Base-by-base conservation (phyloP, 2,329 filamentous ascomycete species). In the Claviceps cyperi region DNA sequence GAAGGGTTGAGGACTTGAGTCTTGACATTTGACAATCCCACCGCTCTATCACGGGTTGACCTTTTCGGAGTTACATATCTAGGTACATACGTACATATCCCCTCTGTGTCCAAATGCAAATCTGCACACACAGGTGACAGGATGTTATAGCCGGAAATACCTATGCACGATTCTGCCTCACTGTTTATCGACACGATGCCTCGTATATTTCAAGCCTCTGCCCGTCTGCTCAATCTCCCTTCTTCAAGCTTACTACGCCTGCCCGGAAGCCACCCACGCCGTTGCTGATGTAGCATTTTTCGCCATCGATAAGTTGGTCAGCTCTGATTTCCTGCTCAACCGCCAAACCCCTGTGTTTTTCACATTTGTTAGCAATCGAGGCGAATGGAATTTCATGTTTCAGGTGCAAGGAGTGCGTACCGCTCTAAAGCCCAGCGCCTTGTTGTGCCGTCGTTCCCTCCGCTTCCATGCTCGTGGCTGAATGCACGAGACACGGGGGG, bases 271-370 rank as follows among this genome's bases (percentile, higher is more conserved):
- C 91, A 55, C 84, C 77, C 1, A 91, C 84, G 0, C 86, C 89
- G 64, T 91, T 96, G 64, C 89, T 95, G 49, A 96, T 68, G 85
- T 88, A 94, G 54, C 90, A 84, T 49, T 82, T 74, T 64, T 96
- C 90, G 1, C 83, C 86, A 55, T 86, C 73, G 3, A 72, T 61
- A 13, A 95, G 64, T 6, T 80, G 80, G 13, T 73, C 67, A 2
- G 70, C 70, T n/a, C 64, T 64, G 15, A 95, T 70, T 3, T 69
- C 64, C 54, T 80, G 76, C 60, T 94, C 85, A 32, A 74, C 70
- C 49, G 78, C 89, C 43, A 92, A 67, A 0, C 67, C 69, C 51
- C 74, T 78, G 40, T 28, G 36, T 15, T 43, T 32, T 24, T 32
- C 17, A 49, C 6, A 38, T 9, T 19, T 13, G 15, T 49, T 32